Base-by-base conservation (phyloP, 495 filamentous ascomycete species). In the Aspergillus sparsus region DNA sequence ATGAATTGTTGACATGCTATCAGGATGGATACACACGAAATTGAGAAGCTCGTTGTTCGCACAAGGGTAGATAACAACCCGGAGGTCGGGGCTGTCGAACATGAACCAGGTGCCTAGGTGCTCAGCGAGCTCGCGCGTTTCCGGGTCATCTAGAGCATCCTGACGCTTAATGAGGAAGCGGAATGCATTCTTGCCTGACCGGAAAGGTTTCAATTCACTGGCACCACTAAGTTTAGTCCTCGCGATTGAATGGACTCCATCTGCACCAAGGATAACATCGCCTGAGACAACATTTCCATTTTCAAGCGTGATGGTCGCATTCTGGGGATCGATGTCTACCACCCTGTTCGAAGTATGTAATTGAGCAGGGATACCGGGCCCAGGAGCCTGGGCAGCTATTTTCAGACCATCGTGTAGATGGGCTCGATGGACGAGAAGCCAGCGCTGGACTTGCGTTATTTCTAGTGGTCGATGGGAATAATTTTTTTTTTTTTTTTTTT, bases 51-150 rank as follows among this genome's bases (percentile, higher is more conserved):
- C 70, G 56, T 83, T 83, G 53, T 83, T 74, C 0, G 75, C 69
- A 53, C 78, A 83, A 0, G 85, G 84, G 55, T 88, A 89, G 61
- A 86, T 80, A 53, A 88, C 78, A 5, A 87, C 71, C 0, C 84
- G 70, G 15, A 79, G 71, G 47, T 88, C 83, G 0, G 65, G 49
- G 0, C 60, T 77, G 44, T 78, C 80, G 74, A 79, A 85, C 59
- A 87, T 80, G 34, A 62, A 57, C 12, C 86, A 66, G 0, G 80
- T 65, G 11, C 80, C 77, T 13, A 66, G 57, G 12, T 72, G 62
- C 33, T 76, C 49, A 7, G 74, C 74, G 15, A 81, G 65, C 0
- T 72, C 69, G 11, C 66, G 71, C 0, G 80, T 82, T 13, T 74
- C 69, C 0, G 82, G 74, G 58, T 86, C 81, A 31, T 72, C 73